Evolutionary conservation across 306 rosid genomes (phyloP).

Genomic region (Gillenia trifoliata): DNA sequence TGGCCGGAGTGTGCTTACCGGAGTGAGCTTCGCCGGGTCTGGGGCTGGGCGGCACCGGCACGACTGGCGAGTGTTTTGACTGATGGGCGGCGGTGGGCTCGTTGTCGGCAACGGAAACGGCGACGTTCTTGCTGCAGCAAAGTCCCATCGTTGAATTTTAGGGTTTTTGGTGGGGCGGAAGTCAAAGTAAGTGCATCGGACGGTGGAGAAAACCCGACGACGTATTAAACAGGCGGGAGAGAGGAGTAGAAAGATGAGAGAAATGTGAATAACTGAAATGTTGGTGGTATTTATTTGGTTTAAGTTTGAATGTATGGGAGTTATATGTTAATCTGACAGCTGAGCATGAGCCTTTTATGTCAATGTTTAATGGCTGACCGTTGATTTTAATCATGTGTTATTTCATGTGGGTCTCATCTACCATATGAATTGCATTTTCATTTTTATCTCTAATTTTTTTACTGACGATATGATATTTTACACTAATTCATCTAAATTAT

Average conservation of each 20-base stretch:
- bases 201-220: slow-evolving; percentile 14
- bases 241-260: not conserved
- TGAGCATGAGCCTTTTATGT: slow-evolving; percentile 30
- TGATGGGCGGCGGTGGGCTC: slow-evolving; percentile 35
- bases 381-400: slow-evolving; percentile 16
- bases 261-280: slow-evolving; percentile 3
- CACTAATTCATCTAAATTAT: too few relatives aligned
- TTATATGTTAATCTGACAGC: slow-evolving; percentile 27
- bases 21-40: slow-evolving; percentile 36
- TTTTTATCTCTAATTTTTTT: not conserved
- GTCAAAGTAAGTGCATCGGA: slow-evolving; percentile 37
- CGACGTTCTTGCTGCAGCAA: slow-evolving; percentile 62
- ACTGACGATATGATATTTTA: too few relatives aligned
- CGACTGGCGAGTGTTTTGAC: slow-evolving; percentile 7
- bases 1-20: slow-evolving; percentile 51
- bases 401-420: not conserved
- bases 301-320: slow-evolving; percentile 19
- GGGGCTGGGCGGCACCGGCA: slow-evolving; percentile 13
- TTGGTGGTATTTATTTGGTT: slow-evolving; percentile 8
- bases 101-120: slow-evolving; percentile 46
- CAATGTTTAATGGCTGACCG: slow-evolving; percentile 24
- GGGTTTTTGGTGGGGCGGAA: slow-evolving; percentile 19
- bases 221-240: slow-evolving; percentile 16
- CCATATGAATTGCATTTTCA: not conserved
- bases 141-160: slow-evolving; percentile 55